Evolutionary conservation across 2,329 filamentous ascomycete genomes (phyloP), one percentile per base, ranked within the genome.

Genomic region (Paecilomyces fulvus): DNA sequence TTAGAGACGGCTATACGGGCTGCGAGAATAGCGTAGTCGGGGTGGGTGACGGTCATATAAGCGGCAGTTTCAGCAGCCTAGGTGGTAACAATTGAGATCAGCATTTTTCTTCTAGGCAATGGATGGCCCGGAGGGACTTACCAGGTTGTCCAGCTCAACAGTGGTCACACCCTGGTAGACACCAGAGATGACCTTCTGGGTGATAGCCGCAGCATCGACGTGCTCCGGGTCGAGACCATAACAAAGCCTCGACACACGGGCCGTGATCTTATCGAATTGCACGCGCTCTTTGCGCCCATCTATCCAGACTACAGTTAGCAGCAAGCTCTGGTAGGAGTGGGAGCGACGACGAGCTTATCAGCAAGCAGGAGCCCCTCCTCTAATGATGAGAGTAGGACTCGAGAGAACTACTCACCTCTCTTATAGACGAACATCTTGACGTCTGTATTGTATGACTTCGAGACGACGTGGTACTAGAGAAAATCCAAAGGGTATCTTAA

Each of bases 241-340:
- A 83, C 94, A 99, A 71, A 99, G 82, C 70, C 94, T 86, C 51
- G 94, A 97, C 65, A 99, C 94, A 77, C 94, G 91, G 68, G 94
- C 94, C 70, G 94, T 97, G 84, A 99, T 99, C 81, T 99, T 99
- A 83, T 99, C 94, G 80, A 99, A 99, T 76, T 99, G 94, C 63
- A 99, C 94, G 76, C 94, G 94, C 83, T 99, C 94, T 81, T 97
- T 96, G 82, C 94, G 94, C 79, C 92, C 92, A 83, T 99, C 94
- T 97, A 66, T 43, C 7, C 37, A 58, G 55, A 54, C 49, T 43
- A 57, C 49, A 51, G 51, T 28, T 30, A 58, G 69, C 58, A 70
- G 64, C 57, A 56, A 49, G 56, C 23, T 57, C 25, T n/a, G 48
- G 14, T 37, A n/a, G 5, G 37, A 43, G n/a, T 43, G 7, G 7